Evolutionary conservation across 2,329 filamentous ascomycete species (phyloP), one percentile per base, ranked within the genome.

Genomic region (Trichophyton schoenleinii): DNA sequence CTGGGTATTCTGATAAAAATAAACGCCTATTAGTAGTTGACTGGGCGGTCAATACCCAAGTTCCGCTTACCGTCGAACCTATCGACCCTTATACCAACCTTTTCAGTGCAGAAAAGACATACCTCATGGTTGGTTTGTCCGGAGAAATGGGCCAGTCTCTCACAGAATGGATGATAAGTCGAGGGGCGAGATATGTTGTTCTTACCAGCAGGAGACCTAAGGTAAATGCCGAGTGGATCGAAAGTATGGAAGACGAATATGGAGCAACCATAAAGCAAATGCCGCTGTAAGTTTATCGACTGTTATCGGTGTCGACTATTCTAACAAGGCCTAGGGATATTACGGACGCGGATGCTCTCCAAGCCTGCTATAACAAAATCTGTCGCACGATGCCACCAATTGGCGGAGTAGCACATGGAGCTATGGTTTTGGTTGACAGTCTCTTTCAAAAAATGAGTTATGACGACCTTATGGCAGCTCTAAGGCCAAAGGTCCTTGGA

Each of bases 401-500:
- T 38, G 68, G 58, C 0, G 70, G 70, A 34, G 67, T 71, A 4
- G 63, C 57, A 1, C 67, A 71, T 18, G 70, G 62, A 28, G 74
- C 74, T 1, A 72, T 75, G 69, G 71, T 77, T 13, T 66, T 77
- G 0, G 60, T 65, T 0, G 75, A 77, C 53, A 64, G 62, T 4
- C 58, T 69, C 2, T 75, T 78, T 42, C 57, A 61, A 9, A 66
- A 75, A 11, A 68, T 74, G 59, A 63, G 68, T 4, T 66, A 67
- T 9, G 70, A 75, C 0, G 64, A 70, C 3, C 65, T 77, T n/a
- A 62, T 68, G 1, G 65, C 66, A 1, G 68, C 70, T 0, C 62
- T 74, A 0, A 63, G 64, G 0, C 77, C 77, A 5, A 79, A 78
- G 65, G 72, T 78, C 1, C 63, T 72, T 3, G 77, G 77, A 1